Evolutionary conservation across 2,329 filamentous ascomycete species (phyloP), one percentile per base, ranked within the genome.

Genomic region (Beauveria australis): DNA sequence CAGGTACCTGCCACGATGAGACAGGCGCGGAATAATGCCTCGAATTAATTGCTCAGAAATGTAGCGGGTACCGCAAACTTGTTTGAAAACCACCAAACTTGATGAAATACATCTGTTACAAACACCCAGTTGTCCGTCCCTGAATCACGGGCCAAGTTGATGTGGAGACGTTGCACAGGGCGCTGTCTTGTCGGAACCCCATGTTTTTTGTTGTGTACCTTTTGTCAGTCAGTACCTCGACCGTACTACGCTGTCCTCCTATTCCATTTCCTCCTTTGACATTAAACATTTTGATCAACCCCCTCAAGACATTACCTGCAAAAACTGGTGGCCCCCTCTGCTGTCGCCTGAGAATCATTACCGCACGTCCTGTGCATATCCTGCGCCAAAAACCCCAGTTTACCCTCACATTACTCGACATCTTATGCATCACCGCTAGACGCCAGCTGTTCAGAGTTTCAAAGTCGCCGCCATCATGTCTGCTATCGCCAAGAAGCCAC

Each of bases 401-500:
- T 33, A 46, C 41, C 48, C 28, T 28, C 28, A 30, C 26, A 47
- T 44, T 60, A 53, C 49, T n/a, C 51, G 41, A 33, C 37, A 53
- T 53, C n/a, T 54, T 55, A 60, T 49, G 49, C 52, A 47, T 19
- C 30, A 40, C 58, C 46, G 52, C 49, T 48, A 49, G 41, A 51
- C 63, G 55, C 64, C 59, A 49, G 51, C 51, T 30, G 37, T 52
- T 33, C 18, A 26, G 16, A 52, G 12, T 52, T 51, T 52, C 47
- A n/a, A 47, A 47, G 24, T 37, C 52, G 47, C 41, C 62, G 26
- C 61, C 44, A 52, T 57, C 68, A 84, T 84, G 81, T 82, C 81
- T 55, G 72, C 77, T 63, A 74, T 76, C 64, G 74, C 80, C 61
- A 84, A 82, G 72, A 83, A 81, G 72, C 79, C 80, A 61, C 75